These are phyloP conservation scores for Fusarium sp. DNA, from an alignment of 2,329 filamentous ascomycete species.

Conservation along the genomic window DNA sequence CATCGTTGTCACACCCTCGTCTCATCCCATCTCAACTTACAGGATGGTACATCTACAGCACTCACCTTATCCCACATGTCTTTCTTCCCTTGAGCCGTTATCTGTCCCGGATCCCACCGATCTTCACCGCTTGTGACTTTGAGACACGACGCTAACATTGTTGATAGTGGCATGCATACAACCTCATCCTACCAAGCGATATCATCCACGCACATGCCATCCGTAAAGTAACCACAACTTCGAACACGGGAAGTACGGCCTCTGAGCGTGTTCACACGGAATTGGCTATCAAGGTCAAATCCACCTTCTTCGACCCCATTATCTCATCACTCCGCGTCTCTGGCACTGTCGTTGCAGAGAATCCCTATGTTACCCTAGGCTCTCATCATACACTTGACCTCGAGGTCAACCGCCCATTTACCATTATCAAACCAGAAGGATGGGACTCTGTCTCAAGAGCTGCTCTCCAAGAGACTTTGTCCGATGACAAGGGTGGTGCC, in stretches of 20 bases:
- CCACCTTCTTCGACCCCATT: constrained; percentile 68
- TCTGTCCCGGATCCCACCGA: constrained; percentile 5
- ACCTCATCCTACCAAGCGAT: constrained; percentile 67
- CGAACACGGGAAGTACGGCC: constrained; percentile 62
- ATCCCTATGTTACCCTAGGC: constrained; percentile 63
- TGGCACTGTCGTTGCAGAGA: constrained; percentile 65
- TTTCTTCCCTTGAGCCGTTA: constrained; percentile 18
- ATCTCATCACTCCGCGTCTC: constrained; percentile 67
- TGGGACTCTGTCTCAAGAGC: constrained; percentile 92
- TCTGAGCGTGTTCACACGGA: constrained; percentile 68
- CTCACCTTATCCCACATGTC: constrained; percentile 16
- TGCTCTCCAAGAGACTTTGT: constrained; percentile 81
- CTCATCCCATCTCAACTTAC: constrained; percentile 10
- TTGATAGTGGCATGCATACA: constrained; percentile 69
- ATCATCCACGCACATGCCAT: constrained; percentile 66
- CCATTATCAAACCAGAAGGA: constrained; percentile 81
- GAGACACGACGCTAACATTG: constrained; percentile 31
- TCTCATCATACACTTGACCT: constrained; percentile 77
- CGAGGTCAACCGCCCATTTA: constrained; percentile 88
- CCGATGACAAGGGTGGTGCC: constrained; percentile 82
- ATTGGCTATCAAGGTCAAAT: constrained; percentile 67
- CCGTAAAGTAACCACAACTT: constrained; percentile 64
- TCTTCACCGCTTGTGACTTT: constrained; percentile 21
- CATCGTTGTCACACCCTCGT: constrained; percentile 29
- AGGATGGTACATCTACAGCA: not conserved